Evolutionary conservation across 2,329 filamentous ascomycete genomes (phyloP).

Genomic region (Moelleriella libera): DNA sequence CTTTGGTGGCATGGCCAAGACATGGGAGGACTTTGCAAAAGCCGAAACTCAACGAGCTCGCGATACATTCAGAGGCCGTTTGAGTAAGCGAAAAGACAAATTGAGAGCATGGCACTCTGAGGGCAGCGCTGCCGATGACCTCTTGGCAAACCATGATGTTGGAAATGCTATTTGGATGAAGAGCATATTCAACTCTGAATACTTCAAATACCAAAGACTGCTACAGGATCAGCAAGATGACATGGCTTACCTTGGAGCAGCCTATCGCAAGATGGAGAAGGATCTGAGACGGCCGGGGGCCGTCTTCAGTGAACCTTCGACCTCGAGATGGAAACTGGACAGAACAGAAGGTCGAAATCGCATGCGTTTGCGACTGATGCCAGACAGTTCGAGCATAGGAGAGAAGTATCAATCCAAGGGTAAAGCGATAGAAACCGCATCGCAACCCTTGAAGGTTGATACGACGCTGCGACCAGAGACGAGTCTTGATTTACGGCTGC

Average conservation of each 20-base stretch:
- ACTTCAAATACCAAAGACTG: conserved; percentile 78
- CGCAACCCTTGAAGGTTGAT: conserved; percentile 20
- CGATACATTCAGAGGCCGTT: conserved; percentile 56
- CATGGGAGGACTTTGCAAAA: conserved; percentile 79
- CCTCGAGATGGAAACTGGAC: conserved; percentile 79
- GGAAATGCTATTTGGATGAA: conserved; percentile 86
- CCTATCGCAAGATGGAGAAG: conserved; percentile 65
- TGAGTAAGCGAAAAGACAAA: conserved; percentile 66
- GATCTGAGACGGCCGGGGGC: conserved; percentile 69
- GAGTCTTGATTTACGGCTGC: neutral
- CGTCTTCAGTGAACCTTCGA: conserved; percentile 52
- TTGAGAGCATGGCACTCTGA: conserved; percentile 69
- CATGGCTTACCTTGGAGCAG: conserved; percentile 58
- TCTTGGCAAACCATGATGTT: conserved; percentile 69
- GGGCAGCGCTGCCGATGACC: conserved; percentile 52
- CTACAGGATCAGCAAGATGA: conserved; percentile 92
- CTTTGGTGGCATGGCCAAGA: conserved; percentile 62
- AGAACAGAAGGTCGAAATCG: conserved; percentile 90
- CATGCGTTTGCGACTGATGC: conserved; percentile 78
- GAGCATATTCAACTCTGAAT: conserved; percentile 86
- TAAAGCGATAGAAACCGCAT: conserved; percentile 34
- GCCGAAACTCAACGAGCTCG: conserved; percentile 69
- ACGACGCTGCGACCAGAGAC: conserved; percentile 9
- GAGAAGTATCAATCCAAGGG: conserved; percentile 78
- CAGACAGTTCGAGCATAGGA: conserved; percentile 54